Percentiles rank a stretch among this genome's conserved stretches.
These are phyloP conservation scores for Paracoccidioides brasiliensis DNA, from an alignment of 2,329 filamentous ascomycete genomes.

Conservation along the genomic window DNA sequence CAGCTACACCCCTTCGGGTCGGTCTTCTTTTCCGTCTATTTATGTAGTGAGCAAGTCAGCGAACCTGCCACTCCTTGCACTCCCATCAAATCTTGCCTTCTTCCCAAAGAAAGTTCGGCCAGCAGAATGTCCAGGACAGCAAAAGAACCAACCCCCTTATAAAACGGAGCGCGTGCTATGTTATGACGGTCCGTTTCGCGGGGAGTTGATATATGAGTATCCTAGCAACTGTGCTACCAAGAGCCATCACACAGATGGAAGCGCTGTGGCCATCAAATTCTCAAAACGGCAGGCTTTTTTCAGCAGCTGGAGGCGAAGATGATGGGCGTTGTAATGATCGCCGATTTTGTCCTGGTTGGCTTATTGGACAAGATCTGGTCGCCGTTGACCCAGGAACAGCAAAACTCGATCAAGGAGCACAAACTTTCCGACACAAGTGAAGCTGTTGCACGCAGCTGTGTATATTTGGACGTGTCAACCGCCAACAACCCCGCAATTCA, in stretches of 20 bases:
- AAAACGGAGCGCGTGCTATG: neutral
- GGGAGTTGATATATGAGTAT: constrained; percentile 5
- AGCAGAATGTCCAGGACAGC: constrained; percentile 1
- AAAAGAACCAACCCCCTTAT: neutral
- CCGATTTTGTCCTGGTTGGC: constrained; percentile 7
- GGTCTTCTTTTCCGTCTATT: too few species aligned
- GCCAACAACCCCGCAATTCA: constrained; percentile 6
- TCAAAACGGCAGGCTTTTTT: constrained; percentile 5
- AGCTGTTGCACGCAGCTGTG: constrained; percentile 9
- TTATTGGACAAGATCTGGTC: constrained; percentile 7
- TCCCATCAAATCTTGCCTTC: constrained; percentile 5
- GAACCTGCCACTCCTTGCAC: neutral
- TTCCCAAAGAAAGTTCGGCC: constrained; percentile 3
- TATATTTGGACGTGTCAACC: constrained; percentile 12
- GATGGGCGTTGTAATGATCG: constrained; percentile 6
- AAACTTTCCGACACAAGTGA: constrained; percentile 6
- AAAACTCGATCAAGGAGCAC: constrained; percentile 7
- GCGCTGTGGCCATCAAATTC: constrained; percentile 6
- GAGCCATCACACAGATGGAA: constrained; percentile 4
- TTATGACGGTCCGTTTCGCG: constrained; percentile 5
- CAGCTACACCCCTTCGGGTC: too few species aligned
- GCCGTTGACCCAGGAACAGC: constrained; percentile 4
- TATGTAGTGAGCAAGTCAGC: too few species aligned
- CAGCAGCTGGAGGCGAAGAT: constrained; percentile 5
- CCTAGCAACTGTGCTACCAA: constrained; percentile 7